Conservation (phyloP, 163 green algal genomes). For the Coccomyxa subellipsoidea region DNA sequence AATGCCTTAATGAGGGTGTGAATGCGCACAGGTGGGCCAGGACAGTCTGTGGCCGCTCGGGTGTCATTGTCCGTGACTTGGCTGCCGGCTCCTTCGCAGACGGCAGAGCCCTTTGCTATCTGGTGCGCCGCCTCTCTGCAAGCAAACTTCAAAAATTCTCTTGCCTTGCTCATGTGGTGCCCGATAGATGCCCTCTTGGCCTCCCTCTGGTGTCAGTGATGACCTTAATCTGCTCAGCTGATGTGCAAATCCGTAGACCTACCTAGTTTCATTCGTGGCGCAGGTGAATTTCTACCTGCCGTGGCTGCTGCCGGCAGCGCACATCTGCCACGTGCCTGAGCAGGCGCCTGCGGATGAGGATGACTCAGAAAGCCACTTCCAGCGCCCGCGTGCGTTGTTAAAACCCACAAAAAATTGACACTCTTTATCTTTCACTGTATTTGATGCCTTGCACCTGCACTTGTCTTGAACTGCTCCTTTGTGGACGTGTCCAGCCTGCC, state of each 20-base stretch:
- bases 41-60: constrained; percentile 41
- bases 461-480: no score
- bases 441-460: no score
- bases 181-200: no score
- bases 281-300: constrained; percentile 54
- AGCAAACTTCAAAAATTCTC: neutral
- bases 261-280: neutral
- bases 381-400: neutral
- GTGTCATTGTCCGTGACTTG: constrained; percentile 43
- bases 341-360: neutral
- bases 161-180: no score
- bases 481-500: no score
- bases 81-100: constrained; percentile 59
- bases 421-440: no score
- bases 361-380: neutral
- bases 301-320: constrained; percentile 15
- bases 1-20: no score
- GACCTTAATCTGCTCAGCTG: neutral
- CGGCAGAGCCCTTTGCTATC: constrained; percentile 65
- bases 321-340: neutral
- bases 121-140: constrained; percentile 34
- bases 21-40: neutral
- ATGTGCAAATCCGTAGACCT: constrained; percentile 16
- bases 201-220: no score
- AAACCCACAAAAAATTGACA: no score